Percentiles rank a stretch among this genome's conserved stretches.
These are phyloP conservation scores for Beta macrorhiza DNA, from an alignment of 179 eudicot genomes.

Conservation along the genomic window DNA sequence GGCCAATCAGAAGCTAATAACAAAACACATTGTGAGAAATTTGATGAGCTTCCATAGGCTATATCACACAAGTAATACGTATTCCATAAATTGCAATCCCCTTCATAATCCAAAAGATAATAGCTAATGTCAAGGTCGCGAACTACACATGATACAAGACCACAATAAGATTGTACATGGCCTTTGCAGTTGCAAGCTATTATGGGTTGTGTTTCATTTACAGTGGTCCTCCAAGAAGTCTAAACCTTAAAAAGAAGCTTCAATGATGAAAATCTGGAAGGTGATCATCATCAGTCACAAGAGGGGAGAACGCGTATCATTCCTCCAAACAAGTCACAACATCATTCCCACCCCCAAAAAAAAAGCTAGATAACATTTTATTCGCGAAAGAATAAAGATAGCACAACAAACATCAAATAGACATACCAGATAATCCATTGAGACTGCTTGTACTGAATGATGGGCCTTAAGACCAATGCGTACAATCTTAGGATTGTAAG, in stretches of 20 bases:
- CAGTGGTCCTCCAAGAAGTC: slow-evolving; percentile 1
- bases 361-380: slow-evolving; percentile 8
- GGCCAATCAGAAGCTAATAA: not conserved
- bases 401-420: not conserved
- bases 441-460: slow-evolving; percentile 86
- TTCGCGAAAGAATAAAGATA: not conserved
- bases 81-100: not conserved
- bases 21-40: not conserved
- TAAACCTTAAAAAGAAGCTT: not conserved
- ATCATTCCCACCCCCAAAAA: not conserved
- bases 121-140: not conserved
- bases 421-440: slow-evolving; percentile 92
- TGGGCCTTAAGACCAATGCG: slow-evolving; percentile 93
- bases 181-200: not conserved
- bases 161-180: not conserved
- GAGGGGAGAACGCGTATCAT: not conserved
- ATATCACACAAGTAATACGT: not conserved
- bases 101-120: not conserved
- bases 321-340: not conserved
- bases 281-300: not conserved
- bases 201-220: not conserved
- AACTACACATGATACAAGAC: not conserved
- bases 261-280: not conserved
- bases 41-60: not conserved
- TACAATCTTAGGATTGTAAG: slow-evolving; percentile 91